These are phyloP conservation scores for Tuber calosporum DNA, from an alignment of 495 filamentous ascomycete genomes.

Conservation along the genomic window DNA sequence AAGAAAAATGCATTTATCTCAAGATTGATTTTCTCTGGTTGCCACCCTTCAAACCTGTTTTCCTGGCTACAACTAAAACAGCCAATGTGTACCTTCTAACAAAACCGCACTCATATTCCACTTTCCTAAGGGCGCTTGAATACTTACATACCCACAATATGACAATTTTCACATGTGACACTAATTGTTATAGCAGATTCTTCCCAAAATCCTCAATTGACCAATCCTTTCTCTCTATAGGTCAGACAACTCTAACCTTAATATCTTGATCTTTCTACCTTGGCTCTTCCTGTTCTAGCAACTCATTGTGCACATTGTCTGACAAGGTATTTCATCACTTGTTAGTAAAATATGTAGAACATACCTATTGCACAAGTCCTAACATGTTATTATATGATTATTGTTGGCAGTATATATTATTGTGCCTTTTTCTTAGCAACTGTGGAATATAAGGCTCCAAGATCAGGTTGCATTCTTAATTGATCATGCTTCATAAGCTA, in stretches of 20 bases:
- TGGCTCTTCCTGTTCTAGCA: neutral
- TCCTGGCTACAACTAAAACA: no score
- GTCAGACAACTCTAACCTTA: neutral
- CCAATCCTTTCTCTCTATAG: neutral
- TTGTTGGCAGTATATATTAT: neutral
- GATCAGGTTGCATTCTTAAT: neutral
- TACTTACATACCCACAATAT: no score
- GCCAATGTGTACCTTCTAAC: no score
- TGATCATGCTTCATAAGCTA: no score
- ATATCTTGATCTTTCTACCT: neutral
- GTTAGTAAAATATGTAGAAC: neutral
- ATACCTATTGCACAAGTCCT: conserved; percentile 9
- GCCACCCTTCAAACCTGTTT: no score
- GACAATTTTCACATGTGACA: conserved; percentile 1
- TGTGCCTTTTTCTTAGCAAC: neutral
- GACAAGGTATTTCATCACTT: neutral
- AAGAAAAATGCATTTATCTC: no score
- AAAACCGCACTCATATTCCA: no score
- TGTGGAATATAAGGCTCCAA: conserved; percentile 1
- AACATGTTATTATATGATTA: conserved; percentile 1
- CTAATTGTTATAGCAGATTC: conserved; percentile 13
- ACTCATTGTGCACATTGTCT: conserved; percentile 8
- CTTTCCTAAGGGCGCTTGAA: no score
- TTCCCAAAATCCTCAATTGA: neutral
- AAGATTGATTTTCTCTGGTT: no score